Percentiles rank a stretch among this genome's conserved stretches.
Conservation (phyloP, 129 eudicot genomes). For the sunflower (Helianthus annuus) region DNA sequence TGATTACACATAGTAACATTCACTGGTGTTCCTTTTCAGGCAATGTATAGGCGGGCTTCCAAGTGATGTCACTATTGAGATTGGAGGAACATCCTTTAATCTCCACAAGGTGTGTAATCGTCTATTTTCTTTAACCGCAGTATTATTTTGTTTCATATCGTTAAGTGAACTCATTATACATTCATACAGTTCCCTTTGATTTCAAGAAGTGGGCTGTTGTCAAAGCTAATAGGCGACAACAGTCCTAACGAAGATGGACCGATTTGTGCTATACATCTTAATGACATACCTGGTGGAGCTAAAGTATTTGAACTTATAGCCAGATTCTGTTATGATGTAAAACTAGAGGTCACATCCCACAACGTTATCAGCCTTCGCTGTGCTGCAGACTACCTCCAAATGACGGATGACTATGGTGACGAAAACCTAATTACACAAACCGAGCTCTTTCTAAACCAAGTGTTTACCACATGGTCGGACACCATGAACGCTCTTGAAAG, state of each 20-base stretch:
- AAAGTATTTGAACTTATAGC: constrained; percentile 77
- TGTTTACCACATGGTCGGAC: constrained; percentile 77
- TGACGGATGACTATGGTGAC: constrained; percentile 78
- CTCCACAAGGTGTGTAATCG: constrained; percentile 70
- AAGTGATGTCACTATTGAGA: constrained; percentile 75
- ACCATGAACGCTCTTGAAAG: constrained; percentile 76
- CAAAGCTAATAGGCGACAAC: constrained; percentile 52
- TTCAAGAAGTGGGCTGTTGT: constrained; percentile 71
- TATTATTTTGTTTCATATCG: constrained; percentile 1
- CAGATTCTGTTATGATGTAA: constrained; percentile 75
- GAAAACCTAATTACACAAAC: constrained; percentile 74
- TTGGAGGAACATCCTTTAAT: constrained; percentile 73
- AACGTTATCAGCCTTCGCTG: constrained; percentile 73
- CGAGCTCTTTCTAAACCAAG: constrained; percentile 58
- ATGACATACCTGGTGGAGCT: constrained; percentile 81
- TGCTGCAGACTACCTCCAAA: constrained; percentile 77
- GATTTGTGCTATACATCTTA: constrained; percentile 46
- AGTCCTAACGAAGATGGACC: constrained; percentile 40
- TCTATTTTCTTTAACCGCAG: neutral
- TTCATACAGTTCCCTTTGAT: constrained; percentile 72
- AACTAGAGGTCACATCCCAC: constrained; percentile 66
- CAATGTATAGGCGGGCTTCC: constrained; percentile 76
- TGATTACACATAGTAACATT: too few species aligned
- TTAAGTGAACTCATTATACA: neutral
- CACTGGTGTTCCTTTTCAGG: constrained; percentile 47